Percentiles rank a stretch among this genome's conserved stretches.
phyloP scores from a whole-genome alignment of 1,284 basidiomycete species.

The Ganoderma meredithae region DNA sequence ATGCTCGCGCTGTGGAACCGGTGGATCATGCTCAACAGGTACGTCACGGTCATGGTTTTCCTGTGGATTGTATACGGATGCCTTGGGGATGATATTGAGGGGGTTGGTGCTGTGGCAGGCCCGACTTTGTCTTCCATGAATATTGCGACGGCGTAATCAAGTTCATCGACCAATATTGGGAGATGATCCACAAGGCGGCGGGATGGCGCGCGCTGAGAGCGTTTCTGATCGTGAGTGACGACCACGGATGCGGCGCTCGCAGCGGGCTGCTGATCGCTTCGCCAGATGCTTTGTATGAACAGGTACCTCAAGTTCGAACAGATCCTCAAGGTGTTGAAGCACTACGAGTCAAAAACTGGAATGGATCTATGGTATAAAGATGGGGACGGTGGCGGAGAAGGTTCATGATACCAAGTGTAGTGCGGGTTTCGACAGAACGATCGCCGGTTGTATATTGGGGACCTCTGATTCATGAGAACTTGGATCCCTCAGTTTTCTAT shows the following conservation, averaged over 20 bases:
- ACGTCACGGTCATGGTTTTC: slow-evolving; percentile 22
- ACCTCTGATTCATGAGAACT: neutral
- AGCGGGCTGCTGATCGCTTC: neutral
- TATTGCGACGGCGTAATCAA: slow-evolving; percentile 56
- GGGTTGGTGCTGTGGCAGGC: slow-evolving; percentile 41
- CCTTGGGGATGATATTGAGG: neutral
- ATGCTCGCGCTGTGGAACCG: slow-evolving; percentile 78
- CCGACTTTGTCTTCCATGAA: slow-evolving; percentile 57
- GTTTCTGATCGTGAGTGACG: slow-evolving; percentile 61
- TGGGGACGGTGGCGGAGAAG: neutral
- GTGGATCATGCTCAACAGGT: slow-evolving; percentile 76
- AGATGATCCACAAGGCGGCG: slow-evolving; percentile 69
- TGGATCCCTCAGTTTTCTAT: neutral
- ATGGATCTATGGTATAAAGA: slow-evolving; percentile 40
- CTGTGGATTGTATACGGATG: neutral
- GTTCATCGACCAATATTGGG: slow-evolving; percentile 69
- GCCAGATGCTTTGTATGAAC: slow-evolving; percentile 34
- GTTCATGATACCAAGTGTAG: neutral
- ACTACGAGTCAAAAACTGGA: slow-evolving; percentile 38
- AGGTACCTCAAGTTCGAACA: slow-evolving; percentile 33
- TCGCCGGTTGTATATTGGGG: neutral
- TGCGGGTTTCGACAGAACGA: neutral
- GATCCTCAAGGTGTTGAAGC: slow-evolving; percentile 29
- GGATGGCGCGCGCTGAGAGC: slow-evolving; percentile 69
- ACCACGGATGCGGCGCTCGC: neutral